Evolutionary conservation across 202 grass and related monocot genomes (phyloP), one percentile per base, ranked within the genome.

Genomic region (Hordeum pubiflorum): DNA sequence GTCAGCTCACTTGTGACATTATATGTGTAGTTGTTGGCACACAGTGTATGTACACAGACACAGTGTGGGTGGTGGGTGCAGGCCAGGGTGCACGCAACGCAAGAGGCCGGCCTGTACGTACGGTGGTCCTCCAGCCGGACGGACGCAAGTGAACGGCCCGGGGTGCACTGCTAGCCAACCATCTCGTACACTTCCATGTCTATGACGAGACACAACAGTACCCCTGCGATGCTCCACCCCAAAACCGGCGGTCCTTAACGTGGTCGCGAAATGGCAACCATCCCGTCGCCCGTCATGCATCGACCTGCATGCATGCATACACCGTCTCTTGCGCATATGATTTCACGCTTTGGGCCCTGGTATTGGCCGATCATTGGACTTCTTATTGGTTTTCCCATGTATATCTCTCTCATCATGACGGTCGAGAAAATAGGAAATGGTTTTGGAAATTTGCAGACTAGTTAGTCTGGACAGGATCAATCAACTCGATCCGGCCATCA

Each of bases 201-300:
- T 60, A 74, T 66, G 82, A 72, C 57, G 72, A 50, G 31, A 83
- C 83, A 69, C 74, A 86, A 31, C 74, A 69, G 44, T 33, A 7
- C 34, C 74, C 9, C 71, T 77, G 34, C 65, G 44, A 2, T 33
- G 69, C 76, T 71, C 87, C 82, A 65, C 82, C 46, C 10, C 59
- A 50, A 3, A 3, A 11, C 65, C 13, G 14, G 65, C 75, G 75
- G 75, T 86, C 83, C 79, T 79, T 40, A 39, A 6, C 69, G 87
- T 86, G 79, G 83, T 79, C 83, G 31, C 83, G 13, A 74, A 78
- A 85, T 33, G 18, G 79, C 58, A 79, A 74, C 67, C 60, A 69
- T 86, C 64, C 36, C 14, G 9, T 27, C 24, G 26, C 31, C 66
- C 82, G 63, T 81, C 68, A 65, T 74, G 39, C 38, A 5, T 40